Conservation (phyloP, 2,329 filamentous ascomycete genomes). For the Cladophialophora immunda region DNA sequence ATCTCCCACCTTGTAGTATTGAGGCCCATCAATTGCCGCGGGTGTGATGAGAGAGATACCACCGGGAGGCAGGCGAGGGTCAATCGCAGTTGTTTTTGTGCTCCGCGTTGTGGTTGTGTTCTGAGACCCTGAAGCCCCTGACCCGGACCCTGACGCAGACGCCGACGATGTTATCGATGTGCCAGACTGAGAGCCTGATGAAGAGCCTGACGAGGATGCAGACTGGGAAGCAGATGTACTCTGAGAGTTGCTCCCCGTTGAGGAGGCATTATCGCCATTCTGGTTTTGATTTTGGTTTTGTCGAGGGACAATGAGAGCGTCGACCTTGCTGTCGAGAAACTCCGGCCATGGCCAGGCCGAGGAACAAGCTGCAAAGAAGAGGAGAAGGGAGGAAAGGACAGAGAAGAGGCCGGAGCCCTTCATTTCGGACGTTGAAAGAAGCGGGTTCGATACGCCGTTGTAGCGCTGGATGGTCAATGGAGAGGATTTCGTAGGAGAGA, state of each 20-base stretch:
- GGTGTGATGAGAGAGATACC: constrained; percentile 71
- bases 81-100: constrained; percentile 55
- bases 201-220: constrained; percentile 17
- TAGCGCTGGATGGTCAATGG: background rate
- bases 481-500: background rate
- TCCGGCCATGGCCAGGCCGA: constrained; percentile 46
- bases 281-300: constrained; percentile 33
- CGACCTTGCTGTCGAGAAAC: constrained; percentile 35
- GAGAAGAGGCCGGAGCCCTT: constrained; percentile 37
- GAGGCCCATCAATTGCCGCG: constrained; percentile 55
- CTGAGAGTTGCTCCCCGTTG: constrained; percentile 22
- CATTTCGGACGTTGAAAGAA: constrained; percentile 28
- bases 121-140: constrained; percentile 32
- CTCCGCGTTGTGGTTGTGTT: constrained; percentile 33
- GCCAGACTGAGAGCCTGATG: constrained; percentile 17
- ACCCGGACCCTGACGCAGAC: constrained; percentile 25
- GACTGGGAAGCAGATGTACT: constrained; percentile 20
- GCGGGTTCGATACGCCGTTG: constrained; percentile 1
- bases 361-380: constrained; percentile 41
- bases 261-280: constrained; percentile 2
- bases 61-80: constrained; percentile 64
- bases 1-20: constrained; percentile 72
- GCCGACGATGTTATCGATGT: constrained; percentile 20
- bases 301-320: constrained; percentile 40
- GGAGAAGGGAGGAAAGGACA: constrained; percentile 35